These are phyloP conservation scores for Diplodia seriata DNA, from an alignment of 2,329 filamentous ascomycete genomes.

Conservation along the genomic window DNA sequence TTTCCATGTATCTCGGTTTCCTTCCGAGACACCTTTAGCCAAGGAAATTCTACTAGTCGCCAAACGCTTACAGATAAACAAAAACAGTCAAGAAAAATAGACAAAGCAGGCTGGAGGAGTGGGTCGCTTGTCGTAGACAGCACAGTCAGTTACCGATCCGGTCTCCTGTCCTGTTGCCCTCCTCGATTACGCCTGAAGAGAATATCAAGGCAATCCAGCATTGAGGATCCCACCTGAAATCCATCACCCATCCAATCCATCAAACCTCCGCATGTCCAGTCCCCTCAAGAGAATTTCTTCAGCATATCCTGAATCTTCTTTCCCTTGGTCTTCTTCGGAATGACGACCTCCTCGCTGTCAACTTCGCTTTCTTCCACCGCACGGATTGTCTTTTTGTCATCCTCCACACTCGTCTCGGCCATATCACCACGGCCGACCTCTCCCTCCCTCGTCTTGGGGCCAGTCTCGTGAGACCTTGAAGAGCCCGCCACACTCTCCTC, in stretches of 20 bases:
- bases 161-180: not conserved
- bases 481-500: not conserved
- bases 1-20: not conserved
- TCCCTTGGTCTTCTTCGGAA: not conserved
- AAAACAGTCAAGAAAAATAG: not conserved
- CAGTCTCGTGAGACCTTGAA: not conserved
- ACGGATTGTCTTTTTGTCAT: not conserved
- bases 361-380: not conserved
- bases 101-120: not conserved
- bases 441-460: not conserved
- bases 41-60: not conserved
- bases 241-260: not conserved
- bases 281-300: conserved; percentile 11
- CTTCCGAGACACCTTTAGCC: not conserved
- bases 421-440: not conserved
- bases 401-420: not conserved
- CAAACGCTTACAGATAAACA: not conserved
- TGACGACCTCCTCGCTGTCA: conserved; percentile 4
- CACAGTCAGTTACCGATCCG: not conserved
- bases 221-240: not conserved
- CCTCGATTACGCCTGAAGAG: not conserved
- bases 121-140: not conserved
- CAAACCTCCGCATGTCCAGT: not conserved
- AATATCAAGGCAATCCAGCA: not conserved
- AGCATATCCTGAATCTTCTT: conserved; percentile 11